Evolutionary conservation across 1,139 yeast species (phyloP).

Genomic region (Barnettozyma hawaiiensis): DNA sequence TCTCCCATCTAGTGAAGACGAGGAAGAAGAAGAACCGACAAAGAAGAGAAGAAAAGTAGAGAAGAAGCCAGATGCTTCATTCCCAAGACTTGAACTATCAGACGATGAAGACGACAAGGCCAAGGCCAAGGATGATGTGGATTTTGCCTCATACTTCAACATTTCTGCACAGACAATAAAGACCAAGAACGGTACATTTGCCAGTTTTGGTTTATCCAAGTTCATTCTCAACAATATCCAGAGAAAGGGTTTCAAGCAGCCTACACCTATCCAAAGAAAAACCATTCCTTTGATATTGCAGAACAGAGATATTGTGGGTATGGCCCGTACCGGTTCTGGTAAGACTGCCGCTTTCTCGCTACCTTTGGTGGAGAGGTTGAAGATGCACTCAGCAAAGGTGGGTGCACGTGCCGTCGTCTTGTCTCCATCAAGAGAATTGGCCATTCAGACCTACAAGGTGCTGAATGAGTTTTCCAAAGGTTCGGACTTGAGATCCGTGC

Average conservation of each 20-base stretch:
- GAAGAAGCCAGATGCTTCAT: slow-evolving; percentile 30
- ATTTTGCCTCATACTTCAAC: slow-evolving; percentile 39
- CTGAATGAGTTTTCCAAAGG: slow-evolving; percentile 85
- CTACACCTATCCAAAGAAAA: slow-evolving; percentile 96
- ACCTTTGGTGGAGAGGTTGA: slow-evolving; percentile 83
- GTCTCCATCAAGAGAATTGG: slow-evolving; percentile 93
- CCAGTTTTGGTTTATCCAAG: slow-evolving; percentile 84
- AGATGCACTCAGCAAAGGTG: slow-evolving; percentile 76
- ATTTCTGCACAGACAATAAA: slow-evolving; percentile 49
- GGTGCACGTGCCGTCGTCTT: slow-evolving; percentile 86
- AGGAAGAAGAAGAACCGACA: slow-evolving; percentile 27
- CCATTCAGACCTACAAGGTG: slow-evolving; percentile 84
- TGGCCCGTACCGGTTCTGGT: slow-evolving; percentile 99
- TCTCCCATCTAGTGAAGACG: slow-evolving; percentile 44
- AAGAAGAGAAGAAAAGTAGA: slow-evolving; percentile 26
- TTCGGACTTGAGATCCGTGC: slow-evolving; percentile 72
- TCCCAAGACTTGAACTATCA: slow-evolving; percentile 65
- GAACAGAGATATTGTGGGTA: slow-evolving; percentile 92
- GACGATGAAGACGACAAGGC: slow-evolving; percentile 50
- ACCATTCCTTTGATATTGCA: slow-evolving; percentile 87
- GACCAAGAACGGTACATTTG: slow-evolving; percentile 79
- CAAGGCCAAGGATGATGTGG: slow-evolving; percentile 42
- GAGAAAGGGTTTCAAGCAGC: slow-evolving; percentile 86
- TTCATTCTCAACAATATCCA: slow-evolving; percentile 62
- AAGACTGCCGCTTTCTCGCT: slow-evolving; percentile 97